A percentile compares a stretch with the other conserved stretches of the same genome.
phyloP scores from a whole-genome alignment of 768 basidiomycete species.

The Lentinula raphanica region DNA sequence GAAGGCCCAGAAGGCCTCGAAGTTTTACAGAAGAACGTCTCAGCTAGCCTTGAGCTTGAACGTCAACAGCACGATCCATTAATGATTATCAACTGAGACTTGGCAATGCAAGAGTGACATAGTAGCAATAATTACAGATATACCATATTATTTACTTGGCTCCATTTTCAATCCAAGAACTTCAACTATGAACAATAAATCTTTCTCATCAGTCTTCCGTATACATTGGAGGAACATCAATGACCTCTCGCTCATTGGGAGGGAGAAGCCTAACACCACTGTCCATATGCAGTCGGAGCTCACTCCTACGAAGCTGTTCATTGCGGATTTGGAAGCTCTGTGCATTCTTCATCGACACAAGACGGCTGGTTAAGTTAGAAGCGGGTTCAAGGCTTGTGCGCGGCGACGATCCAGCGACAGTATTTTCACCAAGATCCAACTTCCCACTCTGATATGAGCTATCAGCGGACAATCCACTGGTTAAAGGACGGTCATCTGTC shows the following conservation, averaged over 20 bases:
- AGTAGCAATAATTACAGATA: no score
- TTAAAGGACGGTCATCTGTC: not conserved
- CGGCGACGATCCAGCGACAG: not conserved
- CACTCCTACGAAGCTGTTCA: not conserved
- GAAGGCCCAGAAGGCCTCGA: no score
- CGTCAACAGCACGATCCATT: no score
- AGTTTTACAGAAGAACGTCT: no score
- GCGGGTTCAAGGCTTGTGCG: not conserved
- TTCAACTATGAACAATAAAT: no score
- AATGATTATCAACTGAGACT: no score
- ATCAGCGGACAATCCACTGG: not conserved
- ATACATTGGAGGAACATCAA: not conserved
- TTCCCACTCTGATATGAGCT: not conserved
- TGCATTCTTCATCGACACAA: not conserved
- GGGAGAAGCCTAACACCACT: not conserved
- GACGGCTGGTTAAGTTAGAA: not conserved
- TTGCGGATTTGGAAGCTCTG: not conserved
- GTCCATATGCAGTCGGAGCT: not conserved
- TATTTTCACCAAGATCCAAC: not conserved
- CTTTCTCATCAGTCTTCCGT: not conserved
- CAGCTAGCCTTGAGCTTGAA: no score
- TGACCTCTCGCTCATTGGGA: not conserved
- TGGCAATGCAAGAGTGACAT: no score
- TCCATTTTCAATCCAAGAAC: no score
- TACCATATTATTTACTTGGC: no score